Conservation (phyloP, 345 rosid species). For the Raphanus sativus region DNA sequence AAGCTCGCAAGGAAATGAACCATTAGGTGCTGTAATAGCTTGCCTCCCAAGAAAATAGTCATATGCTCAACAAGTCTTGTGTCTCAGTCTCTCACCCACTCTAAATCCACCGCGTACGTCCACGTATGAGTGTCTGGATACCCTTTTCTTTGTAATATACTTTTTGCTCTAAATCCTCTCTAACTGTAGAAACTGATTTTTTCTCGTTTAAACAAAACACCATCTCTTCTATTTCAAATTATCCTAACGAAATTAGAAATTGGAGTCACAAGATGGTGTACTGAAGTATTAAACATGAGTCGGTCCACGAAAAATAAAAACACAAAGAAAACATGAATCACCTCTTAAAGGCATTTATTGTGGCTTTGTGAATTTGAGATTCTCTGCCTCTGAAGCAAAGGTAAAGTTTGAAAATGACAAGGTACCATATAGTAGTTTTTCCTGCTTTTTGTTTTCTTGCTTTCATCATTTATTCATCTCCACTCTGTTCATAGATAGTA, state of each 20-base stretch:
- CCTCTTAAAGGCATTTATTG: conserved; percentile 7
- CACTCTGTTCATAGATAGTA: background rate
- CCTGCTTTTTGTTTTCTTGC: background rate
- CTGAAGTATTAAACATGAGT: conserved; percentile 7
- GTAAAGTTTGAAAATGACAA: conserved; percentile 27
- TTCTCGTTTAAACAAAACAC: background rate
- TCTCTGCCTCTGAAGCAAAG: conserved; percentile 40
- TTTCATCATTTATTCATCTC: conserved; percentile 16
- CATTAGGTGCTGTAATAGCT: conserved; percentile 15
- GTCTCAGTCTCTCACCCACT: conserved; percentile 20
- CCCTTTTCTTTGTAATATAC: background rate
- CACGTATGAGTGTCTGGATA: conserved; percentile 11
- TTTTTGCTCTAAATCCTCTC: background rate
- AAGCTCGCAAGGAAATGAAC: background rate
- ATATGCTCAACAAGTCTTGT: too few species aligned
- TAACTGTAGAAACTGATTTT: background rate
- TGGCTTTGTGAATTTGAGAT: conserved; percentile 13
- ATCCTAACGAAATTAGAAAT: background rate
- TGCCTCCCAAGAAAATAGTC: conserved; percentile 15
- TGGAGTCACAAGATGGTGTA: background rate
- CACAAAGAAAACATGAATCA: background rate
- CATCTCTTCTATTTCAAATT: background rate
- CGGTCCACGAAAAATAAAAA: background rate
- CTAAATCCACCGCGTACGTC: conserved; percentile 14
- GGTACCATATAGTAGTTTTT: conserved; percentile 22